Conservation (phyloP, 2,329 filamentous ascomycete species). For the Alternaria sp. region DNA sequence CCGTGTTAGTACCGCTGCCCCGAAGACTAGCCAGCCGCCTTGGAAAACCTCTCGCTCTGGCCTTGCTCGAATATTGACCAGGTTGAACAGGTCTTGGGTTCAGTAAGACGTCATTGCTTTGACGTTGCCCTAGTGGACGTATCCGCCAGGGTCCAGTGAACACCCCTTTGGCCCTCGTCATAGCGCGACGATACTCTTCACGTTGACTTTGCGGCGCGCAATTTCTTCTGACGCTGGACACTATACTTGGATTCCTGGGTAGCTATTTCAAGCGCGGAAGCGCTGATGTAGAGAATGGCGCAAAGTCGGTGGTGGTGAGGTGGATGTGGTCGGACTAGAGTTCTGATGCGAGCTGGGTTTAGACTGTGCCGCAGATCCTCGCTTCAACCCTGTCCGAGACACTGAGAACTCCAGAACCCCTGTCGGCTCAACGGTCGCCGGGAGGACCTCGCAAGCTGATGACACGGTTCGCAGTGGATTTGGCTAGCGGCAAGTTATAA, state of each 20-base stretch:
- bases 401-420: constrained; percentile 32
- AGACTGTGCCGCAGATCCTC: constrained; percentile 40
- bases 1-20: constrained; percentile 38
- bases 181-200: constrained; percentile 13
- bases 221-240: constrained; percentile 31
- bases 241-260: constrained; percentile 24
- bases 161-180: not conserved
- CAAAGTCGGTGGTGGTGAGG: constrained; percentile 34
- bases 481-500: constrained; percentile 21
- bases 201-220: constrained; percentile 6
- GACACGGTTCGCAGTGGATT: constrained; percentile 20
- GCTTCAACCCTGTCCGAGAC: constrained; percentile 40
- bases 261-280: constrained; percentile 26
- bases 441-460: constrained; percentile 24
- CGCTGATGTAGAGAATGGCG: constrained; percentile 21
- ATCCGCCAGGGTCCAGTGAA: not conserved
- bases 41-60: constrained; percentile 25
- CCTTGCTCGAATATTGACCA: constrained; percentile 14
- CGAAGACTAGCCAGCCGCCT: constrained; percentile 25
- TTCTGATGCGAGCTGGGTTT: constrained; percentile 44
- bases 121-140: constrained; percentile 4
- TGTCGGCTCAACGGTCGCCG: constrained; percentile 24
- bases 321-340: constrained; percentile 32
- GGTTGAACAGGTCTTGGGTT: not conserved
- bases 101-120: constrained; percentile 19